A percentile compares a stretch with the other conserved stretches of the same genome.
These are phyloP conservation scores for Xylaria palmicola DNA, from an alignment of 495 filamentous ascomycete genomes.

Conservation along the genomic window DNA sequence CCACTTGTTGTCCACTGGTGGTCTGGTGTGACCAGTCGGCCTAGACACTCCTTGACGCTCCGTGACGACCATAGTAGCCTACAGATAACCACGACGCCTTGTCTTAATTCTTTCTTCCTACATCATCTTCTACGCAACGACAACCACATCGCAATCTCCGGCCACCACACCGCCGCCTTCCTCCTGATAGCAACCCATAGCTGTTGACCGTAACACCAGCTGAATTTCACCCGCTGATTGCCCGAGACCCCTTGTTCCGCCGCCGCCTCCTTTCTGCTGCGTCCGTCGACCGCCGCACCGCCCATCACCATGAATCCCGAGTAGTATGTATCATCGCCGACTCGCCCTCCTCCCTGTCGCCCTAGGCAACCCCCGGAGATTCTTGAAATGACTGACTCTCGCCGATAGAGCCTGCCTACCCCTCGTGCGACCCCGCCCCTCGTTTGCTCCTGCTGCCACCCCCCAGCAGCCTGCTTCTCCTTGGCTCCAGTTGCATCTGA, in stretches of 20 bases:
- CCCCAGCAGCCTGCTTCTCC: conserved; percentile 7
- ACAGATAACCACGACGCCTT: conserved; percentile 23
- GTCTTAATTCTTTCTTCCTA: conserved; percentile 39
- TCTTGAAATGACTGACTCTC: conserved; percentile 17
- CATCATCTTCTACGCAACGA: conserved; percentile 23
- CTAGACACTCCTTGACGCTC: conserved; percentile 6
- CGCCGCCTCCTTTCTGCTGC: conserved; percentile 12
- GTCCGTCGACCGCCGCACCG: conserved; percentile 21
- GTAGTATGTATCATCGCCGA: conserved; percentile 64
- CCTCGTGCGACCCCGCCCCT: conserved; percentile 15
- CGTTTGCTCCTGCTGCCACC: conserved; percentile 10
- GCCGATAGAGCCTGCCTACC: conserved; percentile 29
- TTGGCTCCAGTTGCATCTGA: neutral
- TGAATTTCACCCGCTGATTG: conserved; percentile 4
- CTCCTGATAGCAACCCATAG: conserved; percentile 8
- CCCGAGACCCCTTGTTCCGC: conserved; percentile 13
- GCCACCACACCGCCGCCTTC: conserved; percentile 8
- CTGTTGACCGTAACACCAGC: conserved; percentile 1
- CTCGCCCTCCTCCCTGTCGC: conserved; percentile 15
- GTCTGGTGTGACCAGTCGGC: conserved; percentile 9
- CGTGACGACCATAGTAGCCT: conserved; percentile 19
- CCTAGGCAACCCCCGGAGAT: conserved; percentile 13
- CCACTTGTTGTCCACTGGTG: conserved; percentile 7
- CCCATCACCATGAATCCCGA: conserved; percentile 83
- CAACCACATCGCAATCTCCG: conserved; percentile 11